Evolutionary conservation across 805 yeast species (phyloP), one percentile per base, ranked within the genome.

Genomic region (Yarrowia hollandica): DNA sequence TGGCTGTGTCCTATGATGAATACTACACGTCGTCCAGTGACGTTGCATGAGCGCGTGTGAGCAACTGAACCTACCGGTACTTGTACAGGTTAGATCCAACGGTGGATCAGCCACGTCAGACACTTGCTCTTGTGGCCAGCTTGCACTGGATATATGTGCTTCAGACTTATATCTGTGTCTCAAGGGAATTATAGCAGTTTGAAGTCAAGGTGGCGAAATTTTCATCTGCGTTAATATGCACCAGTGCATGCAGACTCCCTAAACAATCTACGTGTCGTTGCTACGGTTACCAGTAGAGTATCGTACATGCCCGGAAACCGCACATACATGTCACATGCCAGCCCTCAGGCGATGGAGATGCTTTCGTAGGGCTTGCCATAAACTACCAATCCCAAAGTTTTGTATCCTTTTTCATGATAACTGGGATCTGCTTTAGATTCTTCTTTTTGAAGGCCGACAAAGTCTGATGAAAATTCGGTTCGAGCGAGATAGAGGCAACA

Each of bases 31-130:
- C 33, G 48, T 26, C 48, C 7, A 7, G 22, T 22, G 9, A 26
- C 18, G 48, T 7, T 41, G 33, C 48, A 41, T 41, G 46, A 12
- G 22, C 31, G 48, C 48, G 48, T 33, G 48, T 41, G 48, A 26
- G 48, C 48, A 41, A 41, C 22, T 41, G 48, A 41, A 41, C 48
- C 48, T 41, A n/a, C n/a, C n/a, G n/a, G n/a, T n/a, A n/a, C n/a
- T n/a, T n/a, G n/a, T n/a, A 41, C 31, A 16, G n/a, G 15, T 41
- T 18, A 41, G 48, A 18, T 33, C 48, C 48, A 41, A 41, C 48
- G 33, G 48, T 22, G 10, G 21, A 26, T 41, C 48, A 41, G 48
- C 33, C 48, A 26, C 48, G 33, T 41, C 48, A 41, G 48, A 41
- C 33, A 26, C 16, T 26, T 25, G 48, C 48, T 26, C 19, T 14